A percentile compares a stretch with the other conserved stretches of the same genome.
These are phyloP conservation scores for Citrus australasica DNA, from an alignment of 345 rosid genomes.

Conservation along the genomic window DNA sequence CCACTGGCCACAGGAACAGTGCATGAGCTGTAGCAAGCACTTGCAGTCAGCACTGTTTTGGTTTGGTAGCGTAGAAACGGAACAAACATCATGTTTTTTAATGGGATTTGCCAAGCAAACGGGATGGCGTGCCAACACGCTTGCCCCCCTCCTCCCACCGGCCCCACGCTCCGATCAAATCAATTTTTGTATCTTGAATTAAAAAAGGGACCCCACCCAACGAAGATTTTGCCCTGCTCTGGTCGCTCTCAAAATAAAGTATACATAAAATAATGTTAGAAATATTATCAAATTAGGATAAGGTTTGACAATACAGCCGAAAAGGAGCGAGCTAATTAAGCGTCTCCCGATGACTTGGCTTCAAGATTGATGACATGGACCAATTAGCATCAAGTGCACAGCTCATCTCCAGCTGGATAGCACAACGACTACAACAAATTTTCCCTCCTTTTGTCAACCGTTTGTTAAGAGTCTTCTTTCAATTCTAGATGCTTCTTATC, in stretches of 20 bases:
- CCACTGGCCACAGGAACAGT: not conserved
- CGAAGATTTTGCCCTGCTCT: not conserved
- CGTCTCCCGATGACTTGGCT: too few species aligned
- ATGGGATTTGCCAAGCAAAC: not conserved
- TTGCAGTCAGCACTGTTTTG: too few species aligned
- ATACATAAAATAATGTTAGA: too few species aligned
- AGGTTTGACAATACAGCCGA: slow-evolving; percentile 15
- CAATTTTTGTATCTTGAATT: not conserved
- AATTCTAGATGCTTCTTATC: too few species aligned
- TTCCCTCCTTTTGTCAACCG: too few species aligned
- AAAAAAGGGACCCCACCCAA: not conserved
- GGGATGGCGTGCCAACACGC: slow-evolving; percentile 19
- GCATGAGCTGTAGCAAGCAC: not conserved
- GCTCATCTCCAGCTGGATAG: too few species aligned
- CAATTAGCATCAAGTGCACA: too few species aligned
- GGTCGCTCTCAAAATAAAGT: not conserved
- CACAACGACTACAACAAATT: too few species aligned
- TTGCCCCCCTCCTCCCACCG: slow-evolving; percentile 1
- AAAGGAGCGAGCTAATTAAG: not conserved
- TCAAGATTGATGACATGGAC: too few species aligned
- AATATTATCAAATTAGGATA: not conserved
- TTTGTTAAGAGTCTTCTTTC: too few species aligned
- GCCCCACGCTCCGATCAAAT: slow-evolving; percentile 11
- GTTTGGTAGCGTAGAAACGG: slow-evolving; percentile 25
- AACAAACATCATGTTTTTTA: slow-evolving; percentile 16